phyloP scores from a whole-genome alignment of 305 asterid genomes.

The Plantago coronopus region DNA sequence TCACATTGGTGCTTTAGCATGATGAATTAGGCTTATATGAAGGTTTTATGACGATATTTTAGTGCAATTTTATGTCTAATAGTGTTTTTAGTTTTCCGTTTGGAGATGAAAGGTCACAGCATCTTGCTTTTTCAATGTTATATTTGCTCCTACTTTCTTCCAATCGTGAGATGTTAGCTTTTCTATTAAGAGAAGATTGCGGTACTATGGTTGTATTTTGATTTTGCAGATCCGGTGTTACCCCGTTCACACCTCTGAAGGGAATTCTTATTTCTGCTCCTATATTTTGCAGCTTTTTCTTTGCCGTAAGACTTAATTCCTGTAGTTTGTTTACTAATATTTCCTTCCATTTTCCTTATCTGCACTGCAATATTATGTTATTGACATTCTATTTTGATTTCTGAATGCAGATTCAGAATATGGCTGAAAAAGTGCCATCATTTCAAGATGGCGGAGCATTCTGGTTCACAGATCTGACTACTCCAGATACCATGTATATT shows the following conservation, averaged over 20 bases:
- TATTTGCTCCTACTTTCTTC: background rate
- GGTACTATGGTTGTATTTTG: slow-evolving; percentile 18
- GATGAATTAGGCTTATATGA: too few species aligned
- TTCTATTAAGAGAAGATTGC: slow-evolving; percentile 1
- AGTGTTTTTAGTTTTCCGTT: too few species aligned
- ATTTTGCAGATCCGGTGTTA: slow-evolving; percentile 72
- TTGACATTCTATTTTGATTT: slow-evolving; percentile 1
- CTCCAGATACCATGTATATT: slow-evolving; percentile 72
- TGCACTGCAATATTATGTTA: slow-evolving; percentile 4
- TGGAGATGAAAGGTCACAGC: too few species aligned
- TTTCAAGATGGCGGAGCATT: slow-evolving; percentile 78
- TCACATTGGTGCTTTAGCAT: too few species aligned
- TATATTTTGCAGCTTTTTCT: slow-evolving; percentile 69
- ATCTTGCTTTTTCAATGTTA: background rate
- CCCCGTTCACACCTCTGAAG: slow-evolving; percentile 75
- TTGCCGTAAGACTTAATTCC: slow-evolving; percentile 71
- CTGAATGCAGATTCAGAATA: slow-evolving; percentile 52
- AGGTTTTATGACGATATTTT: too few species aligned
- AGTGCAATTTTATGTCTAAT: too few species aligned
- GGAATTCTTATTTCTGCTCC: slow-evolving; percentile 87
- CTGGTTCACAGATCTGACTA: slow-evolving; percentile 88
- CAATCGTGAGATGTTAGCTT: background rate
- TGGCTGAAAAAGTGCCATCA: slow-evolving; percentile 90
- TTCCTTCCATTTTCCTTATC: slow-evolving; percentile 11
- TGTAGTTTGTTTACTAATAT: slow-evolving; percentile 14